Evolutionary conservation across 176 grass and related monocot species (phyloP).

Genomic region (Chrysopogon serrulatus): DNA sequence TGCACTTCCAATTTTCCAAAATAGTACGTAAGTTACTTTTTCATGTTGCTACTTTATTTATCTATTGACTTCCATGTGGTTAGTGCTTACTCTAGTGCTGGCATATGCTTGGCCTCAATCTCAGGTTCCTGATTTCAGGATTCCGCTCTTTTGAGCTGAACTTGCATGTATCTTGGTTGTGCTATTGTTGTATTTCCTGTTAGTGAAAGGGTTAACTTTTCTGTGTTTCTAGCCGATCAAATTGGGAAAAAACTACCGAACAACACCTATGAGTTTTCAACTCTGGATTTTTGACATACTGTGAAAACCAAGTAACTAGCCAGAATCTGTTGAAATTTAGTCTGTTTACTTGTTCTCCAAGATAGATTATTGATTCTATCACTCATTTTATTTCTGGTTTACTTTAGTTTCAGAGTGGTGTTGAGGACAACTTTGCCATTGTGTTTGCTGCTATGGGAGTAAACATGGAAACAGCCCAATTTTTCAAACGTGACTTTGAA

Average conservation of each 20-base stretch:
- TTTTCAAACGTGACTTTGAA: constrained; percentile 96
- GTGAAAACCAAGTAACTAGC: not conserved
- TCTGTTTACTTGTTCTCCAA: not conserved
- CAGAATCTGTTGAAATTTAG: not conserved
- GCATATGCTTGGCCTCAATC: not conserved
- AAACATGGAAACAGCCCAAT: constrained; percentile 95
- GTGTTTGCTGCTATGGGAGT: constrained; percentile 99
- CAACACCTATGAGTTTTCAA: not conserved
- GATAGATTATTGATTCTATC: not conserved
- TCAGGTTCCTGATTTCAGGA: constrained; percentile 17
- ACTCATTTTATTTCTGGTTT: constrained; percentile 18
- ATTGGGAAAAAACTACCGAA: not conserved
- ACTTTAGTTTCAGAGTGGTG: constrained; percentile 38
- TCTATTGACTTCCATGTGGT: not conserved
- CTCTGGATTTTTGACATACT: not conserved
- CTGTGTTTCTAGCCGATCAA: not conserved
- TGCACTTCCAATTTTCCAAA: not conserved
- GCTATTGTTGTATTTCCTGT: not conserved
- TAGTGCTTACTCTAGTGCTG: not conserved
- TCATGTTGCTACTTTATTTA: constrained; percentile 9
- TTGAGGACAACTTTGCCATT: constrained; percentile 91
- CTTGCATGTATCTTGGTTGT: not conserved
- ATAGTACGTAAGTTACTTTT: not conserved
- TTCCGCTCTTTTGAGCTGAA: not conserved
- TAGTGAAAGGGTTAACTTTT: not conserved